These are phyloP conservation scores for Irpex rosettiformis DNA, from an alignment of 1,284 basidiomycete genomes.

Conservation along the genomic window DNA sequence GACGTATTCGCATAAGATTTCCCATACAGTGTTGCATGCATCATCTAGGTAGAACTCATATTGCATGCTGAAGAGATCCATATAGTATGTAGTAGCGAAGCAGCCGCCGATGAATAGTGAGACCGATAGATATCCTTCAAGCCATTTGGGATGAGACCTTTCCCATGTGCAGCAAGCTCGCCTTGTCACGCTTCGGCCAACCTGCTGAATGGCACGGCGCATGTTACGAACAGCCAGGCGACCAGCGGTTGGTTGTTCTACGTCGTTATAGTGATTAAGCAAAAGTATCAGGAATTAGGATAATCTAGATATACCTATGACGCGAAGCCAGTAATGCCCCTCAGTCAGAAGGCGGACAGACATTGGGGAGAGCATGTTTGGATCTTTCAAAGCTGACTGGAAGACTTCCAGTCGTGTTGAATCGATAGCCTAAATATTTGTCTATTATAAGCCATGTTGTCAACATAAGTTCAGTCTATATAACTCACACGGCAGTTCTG, in stretches of 20 bases:
- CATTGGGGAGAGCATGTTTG: constrained; percentile 1
- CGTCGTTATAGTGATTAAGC: background rate
- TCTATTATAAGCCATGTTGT: background rate
- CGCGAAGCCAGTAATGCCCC: constrained; percentile 11
- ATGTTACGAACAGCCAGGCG: background rate
- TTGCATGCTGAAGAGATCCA: background rate
- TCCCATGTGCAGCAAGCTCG: background rate
- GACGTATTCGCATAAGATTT: background rate
- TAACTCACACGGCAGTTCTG: constrained; percentile 10
- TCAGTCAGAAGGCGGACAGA: constrained; percentile 6
- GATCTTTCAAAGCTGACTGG: background rate
- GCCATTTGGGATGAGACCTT: background rate
- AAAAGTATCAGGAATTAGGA: background rate
- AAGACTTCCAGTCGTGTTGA: constrained; percentile 1
- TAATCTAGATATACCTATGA: background rate
- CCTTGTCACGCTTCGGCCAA: background rate
- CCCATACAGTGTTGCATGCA: background rate
- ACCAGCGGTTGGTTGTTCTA: constrained; percentile 1
- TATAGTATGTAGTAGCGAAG: background rate
- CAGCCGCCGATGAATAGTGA: background rate
- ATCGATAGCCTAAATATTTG: background rate
- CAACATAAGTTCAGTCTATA: background rate
- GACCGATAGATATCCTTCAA: background rate
- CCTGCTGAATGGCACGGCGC: background rate
- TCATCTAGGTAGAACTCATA: background rate